Evolutionary conservation across 306 rosid species (phyloP), one percentile per base, ranked within the genome.

Genomic region (Dalbergia oliveri): DNA sequence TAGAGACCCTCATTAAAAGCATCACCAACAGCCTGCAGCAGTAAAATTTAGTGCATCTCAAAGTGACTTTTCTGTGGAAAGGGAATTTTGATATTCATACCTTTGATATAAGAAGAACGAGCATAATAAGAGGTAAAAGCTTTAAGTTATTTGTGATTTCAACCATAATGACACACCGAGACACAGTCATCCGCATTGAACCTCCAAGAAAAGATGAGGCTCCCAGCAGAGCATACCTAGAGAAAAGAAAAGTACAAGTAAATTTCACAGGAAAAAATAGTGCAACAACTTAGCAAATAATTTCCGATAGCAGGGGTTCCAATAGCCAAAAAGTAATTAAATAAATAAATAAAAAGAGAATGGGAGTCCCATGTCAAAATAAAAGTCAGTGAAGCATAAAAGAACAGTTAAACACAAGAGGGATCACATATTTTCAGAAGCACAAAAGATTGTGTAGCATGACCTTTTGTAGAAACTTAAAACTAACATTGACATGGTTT

Each of bases 191-290:
- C 84, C 98, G 90, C 99, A 95, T 95, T 73, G 99, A 95, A 72
- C 98, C 99, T 57, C 99, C 98, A 70, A 95, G 98, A 91, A 95
- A 95, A 83, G 99, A 91, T 69, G 99, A 98, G 75, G 97, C 99
- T 78, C 99, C 99, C 81, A 95, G 88, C 82, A 95, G 82, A 78
- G 99, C 99, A 89, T 95, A 95, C 85, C 98, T 95, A 80, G 69
- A 88, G 73, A 75, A 70, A 57, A 81, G 80, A 77, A 90, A 77
- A 26, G 31, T 26, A 26, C 31, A 26, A 26, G 3, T 26, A 26
- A 26, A 26, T 26, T 26, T 26, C 31, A 26, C 31, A 43, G 23
- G 9, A 43, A 39, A 9, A 43, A 43, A 37, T 37, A 47, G 45
- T 15, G 62, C 78, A 81, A 44, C 21, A 45, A 45, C 58, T 66